Evolutionary conservation across 805 yeast genomes (phyloP).

Genomic region (Starmera quercuum): DNA sequence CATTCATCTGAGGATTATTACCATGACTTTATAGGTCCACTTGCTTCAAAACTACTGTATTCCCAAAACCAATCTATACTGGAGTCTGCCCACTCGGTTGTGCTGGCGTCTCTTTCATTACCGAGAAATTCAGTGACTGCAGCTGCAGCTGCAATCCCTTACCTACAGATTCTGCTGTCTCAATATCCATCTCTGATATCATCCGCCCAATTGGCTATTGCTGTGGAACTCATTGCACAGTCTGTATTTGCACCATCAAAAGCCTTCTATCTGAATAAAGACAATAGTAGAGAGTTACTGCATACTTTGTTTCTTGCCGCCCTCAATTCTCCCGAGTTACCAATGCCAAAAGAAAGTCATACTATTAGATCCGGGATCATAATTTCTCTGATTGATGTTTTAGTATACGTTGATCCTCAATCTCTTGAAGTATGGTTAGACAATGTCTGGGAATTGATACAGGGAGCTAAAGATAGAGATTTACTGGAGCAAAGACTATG

Average conservation of each 20-base stretch:
- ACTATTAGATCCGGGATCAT: conserved; percentile 40
- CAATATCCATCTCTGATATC: conserved; percentile 55
- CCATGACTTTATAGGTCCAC: conserved; percentile 24
- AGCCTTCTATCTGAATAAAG: conserved; percentile 22
- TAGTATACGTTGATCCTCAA: conserved; percentile 43
- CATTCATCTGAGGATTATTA: conserved; percentile 26
- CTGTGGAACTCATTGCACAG: conserved; percentile 47
- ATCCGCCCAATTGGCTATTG: conserved; percentile 46
- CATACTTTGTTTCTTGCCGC: conserved; percentile 35
- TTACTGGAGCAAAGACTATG: conserved; percentile 38
- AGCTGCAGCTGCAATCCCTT: conserved; percentile 24
- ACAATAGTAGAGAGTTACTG: conserved; percentile 28
- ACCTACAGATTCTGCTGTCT: conserved; percentile 36
- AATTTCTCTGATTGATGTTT: conserved; percentile 36
- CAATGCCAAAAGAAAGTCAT: conserved; percentile 12
- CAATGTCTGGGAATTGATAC: conserved; percentile 29
- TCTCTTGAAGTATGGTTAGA: conserved; percentile 40
- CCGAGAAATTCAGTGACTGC: conserved; percentile 15
- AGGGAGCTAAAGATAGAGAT: conserved; percentile 26
- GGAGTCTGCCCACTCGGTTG: conserved; percentile 62
- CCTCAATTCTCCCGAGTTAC: conserved; percentile 27
- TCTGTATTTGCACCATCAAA: conserved; percentile 29
- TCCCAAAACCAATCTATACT: conserved; percentile 22
- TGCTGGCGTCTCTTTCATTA: conserved; percentile 26
- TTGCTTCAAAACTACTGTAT: conserved; percentile 15